Evolutionary conservation across 768 basidiomycete species (phyloP).

Genomic region (Dioszegia hungarica): DNA sequence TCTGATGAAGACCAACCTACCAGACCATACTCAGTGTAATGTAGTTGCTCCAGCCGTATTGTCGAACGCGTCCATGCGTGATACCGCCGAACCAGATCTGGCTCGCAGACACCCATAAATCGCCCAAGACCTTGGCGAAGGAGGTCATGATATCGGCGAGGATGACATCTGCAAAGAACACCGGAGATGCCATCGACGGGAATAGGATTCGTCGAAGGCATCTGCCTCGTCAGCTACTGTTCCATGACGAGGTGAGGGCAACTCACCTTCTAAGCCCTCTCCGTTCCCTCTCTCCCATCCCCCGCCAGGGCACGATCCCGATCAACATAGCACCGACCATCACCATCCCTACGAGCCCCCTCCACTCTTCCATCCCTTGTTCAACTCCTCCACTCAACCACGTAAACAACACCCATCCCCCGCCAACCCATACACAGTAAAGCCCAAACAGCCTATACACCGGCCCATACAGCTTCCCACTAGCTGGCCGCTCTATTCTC

Average conservation of each 20-base stretch:
- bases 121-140: conserved; percentile 92
- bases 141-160: conserved; percentile 95
- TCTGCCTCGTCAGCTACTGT: conserved; percentile 52
- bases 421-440: conserved; percentile 61
- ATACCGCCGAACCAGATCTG: conserved; percentile 84
- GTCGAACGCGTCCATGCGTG: conserved; percentile 61
- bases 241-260: background rate
- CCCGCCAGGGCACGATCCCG: conserved; percentile 62
- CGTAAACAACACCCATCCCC: conserved; percentile 68
- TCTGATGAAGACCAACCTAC: conserved; percentile 52
- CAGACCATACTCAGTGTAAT: conserved; percentile 80
- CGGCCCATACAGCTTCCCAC: conserved; percentile 27
- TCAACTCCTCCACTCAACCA: conserved; percentile 59
- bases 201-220: conserved; percentile 69
- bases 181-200: conserved; percentile 58
- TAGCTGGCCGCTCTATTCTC: conserved; percentile 17
- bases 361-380: conserved; percentile 65
- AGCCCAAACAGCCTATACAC: conserved; percentile 62
- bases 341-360: conserved; percentile 69
- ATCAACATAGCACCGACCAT: conserved; percentile 58
- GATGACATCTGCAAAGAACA: conserved; percentile 86
- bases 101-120: conserved; percentile 78
- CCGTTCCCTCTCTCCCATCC: conserved; percentile 66
- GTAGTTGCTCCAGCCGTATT: conserved; percentile 66
- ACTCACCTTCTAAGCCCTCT: conserved; percentile 74